Evolutionary conservation across 2,329 filamentous ascomycete genomes (phyloP).

Genomic region (Hypoxylon sp.): DNA sequence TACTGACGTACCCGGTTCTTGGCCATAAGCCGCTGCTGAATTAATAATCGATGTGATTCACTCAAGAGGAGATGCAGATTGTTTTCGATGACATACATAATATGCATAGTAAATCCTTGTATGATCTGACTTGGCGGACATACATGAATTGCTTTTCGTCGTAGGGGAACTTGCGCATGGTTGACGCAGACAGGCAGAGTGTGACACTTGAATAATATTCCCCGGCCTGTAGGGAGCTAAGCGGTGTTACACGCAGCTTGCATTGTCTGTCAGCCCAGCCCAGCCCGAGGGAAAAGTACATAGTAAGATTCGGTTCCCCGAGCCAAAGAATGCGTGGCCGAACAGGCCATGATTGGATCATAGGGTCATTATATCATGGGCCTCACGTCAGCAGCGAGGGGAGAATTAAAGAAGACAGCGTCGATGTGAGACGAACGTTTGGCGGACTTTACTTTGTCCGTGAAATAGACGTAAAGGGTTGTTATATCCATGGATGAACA

Average conservation of each 20-base stretch:
- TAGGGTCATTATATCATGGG: slow-evolving; percentile 3
- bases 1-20: too few relatives aligned
- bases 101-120: too few relatives aligned
- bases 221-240: slow-evolving; percentile 16
- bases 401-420: slow-evolving; percentile 8
- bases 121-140: too few relatives aligned
- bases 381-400: slow-evolving; percentile 26
- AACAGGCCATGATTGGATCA: slow-evolving; percentile 15
- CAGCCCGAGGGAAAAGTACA: slow-evolving; percentile 6
- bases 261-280: slow-evolving; percentile 16
- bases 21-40: too few relatives aligned
- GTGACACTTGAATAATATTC: too few relatives aligned
- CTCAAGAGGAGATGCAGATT: too few relatives aligned
- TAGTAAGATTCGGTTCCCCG: too few relatives aligned
- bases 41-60: too few relatives aligned
- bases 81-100: too few relatives aligned
- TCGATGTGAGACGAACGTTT: slow-evolving; percentile 29
- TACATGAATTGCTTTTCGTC: too few relatives aligned
- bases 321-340: slow-evolving; percentile 1
- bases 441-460: slow-evolving; percentile 29
- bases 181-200: too few relatives aligned
- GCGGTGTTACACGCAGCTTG: slow-evolving; percentile 17
- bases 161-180: too few relatives aligned
- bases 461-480: not conserved
- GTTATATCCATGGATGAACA: not conserved